phyloP scores from a whole-genome alignment of 2,329 filamentous ascomycete species.

The Colletotrichum filicis region DNA sequence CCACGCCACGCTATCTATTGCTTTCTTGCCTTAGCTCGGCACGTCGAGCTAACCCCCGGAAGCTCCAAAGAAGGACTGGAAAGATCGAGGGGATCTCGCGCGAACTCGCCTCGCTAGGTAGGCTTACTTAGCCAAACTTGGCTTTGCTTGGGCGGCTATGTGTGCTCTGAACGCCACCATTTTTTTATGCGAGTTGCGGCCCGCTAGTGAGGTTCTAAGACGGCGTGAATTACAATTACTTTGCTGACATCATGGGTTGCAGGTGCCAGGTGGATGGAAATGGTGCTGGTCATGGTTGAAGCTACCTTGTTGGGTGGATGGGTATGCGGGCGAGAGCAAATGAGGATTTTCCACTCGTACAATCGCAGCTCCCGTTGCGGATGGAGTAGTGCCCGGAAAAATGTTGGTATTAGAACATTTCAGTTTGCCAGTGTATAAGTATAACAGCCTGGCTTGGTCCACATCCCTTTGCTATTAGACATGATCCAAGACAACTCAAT shows the following conservation, averaged over 20 bases:
- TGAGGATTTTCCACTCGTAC: not conserved
- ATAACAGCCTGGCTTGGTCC: not conserved
- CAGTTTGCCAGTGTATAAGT: not conserved
- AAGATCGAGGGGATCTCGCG: not conserved
- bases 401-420: not conserved
- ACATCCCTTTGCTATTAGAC: not conserved
- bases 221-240: not conserved
- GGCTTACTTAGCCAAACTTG: not conserved
- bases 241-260: not conserved
- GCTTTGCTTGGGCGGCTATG: too few species aligned
- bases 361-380: not conserved
- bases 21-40: not conserved
- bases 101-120: not conserved
- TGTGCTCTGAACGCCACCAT: not conserved
- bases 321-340: not conserved
- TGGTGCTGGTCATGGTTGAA: not conserved
- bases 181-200: not conserved
- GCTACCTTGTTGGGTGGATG: not conserved
- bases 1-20: not conserved
- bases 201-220: not conserved
- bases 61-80: not conserved
- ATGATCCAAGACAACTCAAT: not conserved
- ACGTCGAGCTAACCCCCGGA: not conserved
- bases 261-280: not conserved
- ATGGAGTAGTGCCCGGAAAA: not conserved